Evolutionary conservation across 257 asterid genomes (phyloP).

Genomic region (Primulina tabacum): DNA sequence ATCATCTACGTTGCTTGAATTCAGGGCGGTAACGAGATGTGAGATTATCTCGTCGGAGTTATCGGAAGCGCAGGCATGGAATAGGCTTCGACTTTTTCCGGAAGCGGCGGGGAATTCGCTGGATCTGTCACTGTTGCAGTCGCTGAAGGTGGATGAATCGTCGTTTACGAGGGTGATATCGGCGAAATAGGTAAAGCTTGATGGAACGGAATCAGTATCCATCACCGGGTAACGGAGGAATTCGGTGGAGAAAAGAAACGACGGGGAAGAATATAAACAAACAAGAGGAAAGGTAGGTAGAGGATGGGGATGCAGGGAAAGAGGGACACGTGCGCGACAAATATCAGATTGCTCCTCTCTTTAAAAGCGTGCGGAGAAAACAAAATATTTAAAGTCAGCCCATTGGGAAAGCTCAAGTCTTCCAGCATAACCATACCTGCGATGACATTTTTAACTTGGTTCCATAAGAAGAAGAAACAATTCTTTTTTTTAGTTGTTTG

Average conservation of each 20-base stretch:
- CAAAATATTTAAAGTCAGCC: too few species aligned
- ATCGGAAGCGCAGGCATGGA: conserved; percentile 66
- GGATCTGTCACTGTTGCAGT: conserved; percentile 93
- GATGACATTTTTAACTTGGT: too few species aligned
- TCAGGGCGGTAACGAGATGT: conserved; percentile 69
- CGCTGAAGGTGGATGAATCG: conserved; percentile 84
- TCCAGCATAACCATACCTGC: too few species aligned
- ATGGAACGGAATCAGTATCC: too few species aligned
- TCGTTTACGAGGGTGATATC: conserved; percentile 40
- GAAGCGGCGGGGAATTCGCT: conserved; percentile 77
- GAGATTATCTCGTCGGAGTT: conserved; percentile 69
- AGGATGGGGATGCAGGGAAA: too few species aligned
- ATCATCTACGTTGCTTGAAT: conserved; percentile 46
- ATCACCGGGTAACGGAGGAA: conserved; percentile 24
- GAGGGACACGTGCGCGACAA: conserved; percentile 48
- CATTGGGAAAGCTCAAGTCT: too few species aligned
- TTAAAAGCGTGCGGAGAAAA: too few species aligned
- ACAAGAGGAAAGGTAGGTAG: not conserved
- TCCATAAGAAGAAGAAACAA: too few species aligned
- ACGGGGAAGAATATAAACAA: conserved; percentile 16
- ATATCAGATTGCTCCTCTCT: too few species aligned
- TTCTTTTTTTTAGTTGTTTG: too few species aligned
- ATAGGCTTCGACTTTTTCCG: conserved; percentile 61
- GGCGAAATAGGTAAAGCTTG: conserved; percentile 55
- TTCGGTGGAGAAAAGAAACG: conserved; percentile 29